Conservation (phyloP, 768 basidiomycete species). For the Fistulinella prunicolor region DNA sequence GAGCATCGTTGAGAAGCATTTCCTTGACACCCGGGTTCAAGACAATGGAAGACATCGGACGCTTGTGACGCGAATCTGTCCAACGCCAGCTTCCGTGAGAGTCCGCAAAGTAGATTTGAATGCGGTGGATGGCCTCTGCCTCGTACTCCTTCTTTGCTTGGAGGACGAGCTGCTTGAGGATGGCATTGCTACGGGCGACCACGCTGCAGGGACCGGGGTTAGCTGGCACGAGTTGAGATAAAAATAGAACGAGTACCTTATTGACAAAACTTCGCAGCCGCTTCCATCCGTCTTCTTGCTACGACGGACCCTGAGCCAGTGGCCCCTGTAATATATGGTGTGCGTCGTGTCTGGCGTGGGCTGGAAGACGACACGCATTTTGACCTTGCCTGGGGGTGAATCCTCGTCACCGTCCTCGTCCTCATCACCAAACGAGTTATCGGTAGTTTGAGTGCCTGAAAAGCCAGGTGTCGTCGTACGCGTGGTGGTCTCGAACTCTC, state of each 20-base stretch:
- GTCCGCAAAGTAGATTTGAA: conserved; percentile 89
- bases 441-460: conserved; percentile 41
- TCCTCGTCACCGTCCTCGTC: conserved; percentile 46
- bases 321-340: conserved; percentile 82
- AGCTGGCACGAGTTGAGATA: conserved; percentile 9
- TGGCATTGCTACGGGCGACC: conserved; percentile 77
- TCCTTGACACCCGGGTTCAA: conserved; percentile 88
- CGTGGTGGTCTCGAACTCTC: conserved; percentile 87
- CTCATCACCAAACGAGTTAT: conserved; percentile 56
- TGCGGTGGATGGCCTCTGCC: conserved; percentile 80
- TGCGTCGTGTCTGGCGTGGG: conserved; percentile 86
- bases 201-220: conserved; percentile 42
- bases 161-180: conserved; percentile 85
- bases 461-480: conserved; percentile 63
- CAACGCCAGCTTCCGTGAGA: conserved; percentile 86
- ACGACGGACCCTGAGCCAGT: conserved; percentile 77
- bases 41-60: conserved; percentile 85
- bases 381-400: conserved; percentile 53
- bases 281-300: conserved; percentile 66
- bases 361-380: conserved; percentile 84
- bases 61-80: conserved; percentile 84
- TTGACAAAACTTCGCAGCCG: conserved; percentile 70
- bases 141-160: conserved; percentile 90
- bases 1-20: conserved; percentile 78
- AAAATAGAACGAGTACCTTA: conserved; percentile 48